Base-by-base conservation (phyloP, 2,329 filamentous ascomycete genomes). In the Fusarium pseudoanthophilum region DNA sequence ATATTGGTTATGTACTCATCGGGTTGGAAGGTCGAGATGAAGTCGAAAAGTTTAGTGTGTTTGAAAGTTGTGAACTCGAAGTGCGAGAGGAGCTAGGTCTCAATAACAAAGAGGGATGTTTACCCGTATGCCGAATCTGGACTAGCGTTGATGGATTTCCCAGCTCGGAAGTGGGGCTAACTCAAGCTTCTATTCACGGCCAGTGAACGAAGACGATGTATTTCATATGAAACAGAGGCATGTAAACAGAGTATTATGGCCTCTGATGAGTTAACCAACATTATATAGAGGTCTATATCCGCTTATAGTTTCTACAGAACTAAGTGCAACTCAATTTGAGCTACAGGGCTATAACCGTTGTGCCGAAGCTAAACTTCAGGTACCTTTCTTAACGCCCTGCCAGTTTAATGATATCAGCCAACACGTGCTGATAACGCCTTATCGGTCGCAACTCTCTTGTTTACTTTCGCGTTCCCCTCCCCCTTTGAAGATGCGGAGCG, bases 391-490 rank as follows among this genome's bases (percentile, higher is more conserved):
- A 28, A 55, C 42, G 57, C 37, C 46, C 43, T 28, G 42, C 18
- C 37, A 37, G n/a, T 56, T 56, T 55, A 64, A 75, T 71, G 64
- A 76, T 69, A 61, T 64, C 66, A 69, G 69, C 48, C 28, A 36
- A 34, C 82, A 83, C 82, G 82, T 83, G 81, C 45, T 61, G 82
- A 83, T 83, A 83, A 80, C 32, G 28, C 4, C 71, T 81, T 84
- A 84, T 84, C 83, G 74, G 79, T 78, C 75, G 72, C 74, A 79
- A 80, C 66, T 71, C 62, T 70, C 69, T 82, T 84, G 83, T 84
- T 84, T 84, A 84, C 82, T 83, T 82, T 78, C 80, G 80, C 81
- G 81, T 81, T 73, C 72, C 70, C 66, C 37, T 60, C 64, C 63
- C 49, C 64, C 55, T n/a, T 55, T 66, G 61, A 34, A 34, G 40